Base-by-base conservation (phyloP, 2,329 filamentous ascomycete species). In the Magnaporthiopsis poae region DNA sequence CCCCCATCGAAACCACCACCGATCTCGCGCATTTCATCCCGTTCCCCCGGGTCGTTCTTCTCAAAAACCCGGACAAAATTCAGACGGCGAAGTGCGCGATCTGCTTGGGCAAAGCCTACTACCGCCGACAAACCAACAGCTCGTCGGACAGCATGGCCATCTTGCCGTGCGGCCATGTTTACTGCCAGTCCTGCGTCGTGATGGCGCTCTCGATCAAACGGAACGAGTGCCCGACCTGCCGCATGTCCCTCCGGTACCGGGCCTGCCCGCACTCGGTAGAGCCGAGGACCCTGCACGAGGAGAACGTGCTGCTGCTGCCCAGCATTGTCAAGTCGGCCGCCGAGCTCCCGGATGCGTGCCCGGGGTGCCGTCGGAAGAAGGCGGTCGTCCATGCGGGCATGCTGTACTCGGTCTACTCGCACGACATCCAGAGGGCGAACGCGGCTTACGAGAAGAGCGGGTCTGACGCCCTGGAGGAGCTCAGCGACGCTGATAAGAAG, bases 131-230 rank as follows among this genome's bases (percentile, higher is more conserved):
- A 21, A 25, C 46, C 21, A 65, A 52, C 60, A 27, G 25, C 9
- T 13, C 27, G 12, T 15, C 25, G 9, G 56, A 65, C n/a, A 46
- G 31, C 9, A 31, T 65, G 64, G 60, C 64, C 12, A 62, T 65
- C 7, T 7, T 65, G 15, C 64, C 64, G 64, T 65, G 64, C 60
- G 64, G 64, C 5, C 64, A 65, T 31, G 36, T 56, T 11, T 65
- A 56, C 21, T 61, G 64, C 27, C 61, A n/a, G 15, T 15, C 15
- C 9, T 65, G 64, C 12, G 5, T 65, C 15, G 35, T 33, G 21
- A 25, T 12, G 25, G 18, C 35, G 8, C 21, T 65, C 18, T 7
- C 5, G 27, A 12, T 12, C 8, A 25, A 25, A 4, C 60, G 29
- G 9, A 2, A 7, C 31, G 35, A 65, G 27, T 65, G 64, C 39